Conservation (phyloP, 352 stramenopile species). For the Globisporangium irregulare region DNA sequence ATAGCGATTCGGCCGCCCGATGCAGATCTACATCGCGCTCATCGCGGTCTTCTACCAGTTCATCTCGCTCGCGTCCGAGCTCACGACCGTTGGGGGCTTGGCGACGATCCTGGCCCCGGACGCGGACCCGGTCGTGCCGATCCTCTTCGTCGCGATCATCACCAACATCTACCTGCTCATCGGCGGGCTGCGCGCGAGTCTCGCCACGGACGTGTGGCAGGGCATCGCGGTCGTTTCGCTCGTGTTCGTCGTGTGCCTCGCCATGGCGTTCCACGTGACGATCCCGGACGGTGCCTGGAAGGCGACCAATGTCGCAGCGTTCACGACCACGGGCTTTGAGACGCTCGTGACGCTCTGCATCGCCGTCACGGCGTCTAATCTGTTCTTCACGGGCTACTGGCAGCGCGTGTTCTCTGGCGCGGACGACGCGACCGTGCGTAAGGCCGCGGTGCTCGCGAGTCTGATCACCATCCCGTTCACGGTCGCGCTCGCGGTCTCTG, state of each 20-base stretch:
- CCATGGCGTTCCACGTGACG: conserved; percentile 53
- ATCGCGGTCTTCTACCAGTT: conserved; percentile 83
- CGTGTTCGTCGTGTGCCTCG: conserved; percentile 56
- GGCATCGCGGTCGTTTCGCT: conserved; percentile 58
- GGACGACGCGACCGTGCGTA: conserved; percentile 50
- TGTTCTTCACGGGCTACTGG: conserved; percentile 84
- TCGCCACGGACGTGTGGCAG: conserved; percentile 75
- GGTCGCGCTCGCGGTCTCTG: conserved; percentile 53
- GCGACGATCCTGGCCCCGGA: conserved; percentile 45
- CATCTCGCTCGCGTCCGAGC: conserved; percentile 70
- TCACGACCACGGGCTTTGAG: conserved; percentile 64
- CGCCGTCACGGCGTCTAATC: conserved; percentile 54
- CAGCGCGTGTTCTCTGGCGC: conserved; percentile 67
- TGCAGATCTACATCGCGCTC: conserved; percentile 65
- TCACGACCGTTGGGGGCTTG: conserved; percentile 60
- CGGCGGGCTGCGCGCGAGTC: conserved; percentile 64
- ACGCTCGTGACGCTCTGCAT: conserved; percentile 70
- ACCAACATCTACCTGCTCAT: conserved; percentile 77
- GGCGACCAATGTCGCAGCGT: conserved; percentile 50
- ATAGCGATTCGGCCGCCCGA: conserved; percentile 57
- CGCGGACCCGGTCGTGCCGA: conserved; percentile 51
- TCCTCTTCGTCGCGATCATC: conserved; percentile 53
- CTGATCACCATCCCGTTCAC: conserved; percentile 69
- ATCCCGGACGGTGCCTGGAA: conserved; percentile 54
- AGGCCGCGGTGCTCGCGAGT: conserved; percentile 39